These are phyloP conservation scores for Erythrophleum ivorense DNA, from an alignment of 331 rosid species.

Conservation along the genomic window DNA sequence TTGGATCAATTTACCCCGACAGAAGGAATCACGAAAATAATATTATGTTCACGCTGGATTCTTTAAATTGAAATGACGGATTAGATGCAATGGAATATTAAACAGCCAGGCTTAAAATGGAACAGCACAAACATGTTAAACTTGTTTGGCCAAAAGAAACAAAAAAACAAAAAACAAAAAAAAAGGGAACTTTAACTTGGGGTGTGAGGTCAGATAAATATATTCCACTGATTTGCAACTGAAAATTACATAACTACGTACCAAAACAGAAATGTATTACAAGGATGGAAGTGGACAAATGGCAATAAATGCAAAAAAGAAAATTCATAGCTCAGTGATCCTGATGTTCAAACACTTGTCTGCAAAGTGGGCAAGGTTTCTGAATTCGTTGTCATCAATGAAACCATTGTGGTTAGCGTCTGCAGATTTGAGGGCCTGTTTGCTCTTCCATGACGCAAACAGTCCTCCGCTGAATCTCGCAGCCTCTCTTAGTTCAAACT, in stretches of 20 bases:
- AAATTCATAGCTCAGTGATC: conserved; percentile 11
- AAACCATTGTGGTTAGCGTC: conserved; percentile 38
- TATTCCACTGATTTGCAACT: background rate
- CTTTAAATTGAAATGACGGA: too few relatives aligned
- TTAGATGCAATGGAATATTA: too few relatives aligned
- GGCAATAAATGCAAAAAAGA: background rate
- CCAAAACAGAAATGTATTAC: background rate
- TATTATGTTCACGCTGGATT: too few relatives aligned
- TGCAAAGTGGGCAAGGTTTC: conserved; percentile 39
- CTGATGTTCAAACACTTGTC: conserved; percentile 45
- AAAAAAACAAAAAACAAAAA: too few relatives aligned
- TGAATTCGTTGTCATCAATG: conserved; percentile 47
- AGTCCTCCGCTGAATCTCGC: conserved; percentile 38
- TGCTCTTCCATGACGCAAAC: conserved; percentile 39
- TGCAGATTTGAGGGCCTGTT: conserved; percentile 11
- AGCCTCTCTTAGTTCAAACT: conserved; percentile 34
- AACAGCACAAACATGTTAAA: too few relatives aligned
- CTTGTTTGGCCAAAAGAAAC: too few relatives aligned
- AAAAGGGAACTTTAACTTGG: too few relatives aligned
- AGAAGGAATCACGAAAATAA: too few relatives aligned
- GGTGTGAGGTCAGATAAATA: too few relatives aligned
- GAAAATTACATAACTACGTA: background rate
- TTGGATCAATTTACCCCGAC: too few relatives aligned
- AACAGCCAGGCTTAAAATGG: too few relatives aligned
- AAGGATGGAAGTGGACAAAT: too few relatives aligned